Percentiles rank a stretch among this genome's conserved stretches.
Conservation (phyloP, 768 basidiomycete genomes). For the Trichaptum fuscoviolaceum region DNA sequence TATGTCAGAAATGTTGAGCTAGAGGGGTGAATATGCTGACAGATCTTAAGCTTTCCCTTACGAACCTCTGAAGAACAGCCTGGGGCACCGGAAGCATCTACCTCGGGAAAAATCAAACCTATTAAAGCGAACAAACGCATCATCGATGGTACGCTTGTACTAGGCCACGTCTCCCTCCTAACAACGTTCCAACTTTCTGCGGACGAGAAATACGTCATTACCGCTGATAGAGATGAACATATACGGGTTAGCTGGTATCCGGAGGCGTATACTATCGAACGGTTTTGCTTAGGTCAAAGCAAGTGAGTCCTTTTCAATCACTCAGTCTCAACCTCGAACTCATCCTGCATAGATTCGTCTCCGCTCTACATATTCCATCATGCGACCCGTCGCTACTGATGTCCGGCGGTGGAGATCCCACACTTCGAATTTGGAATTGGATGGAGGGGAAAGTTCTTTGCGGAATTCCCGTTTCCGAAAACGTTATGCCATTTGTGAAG, state of each 20-base stretch:
- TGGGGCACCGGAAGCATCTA: background rate
- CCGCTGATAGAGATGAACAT: constrained; percentile 94
- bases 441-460: constrained; percentile 50
- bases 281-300: constrained; percentile 79
- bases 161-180: constrained; percentile 87
- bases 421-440: constrained; percentile 79
- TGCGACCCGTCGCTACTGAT: constrained; percentile 48
- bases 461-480: constrained; percentile 44
- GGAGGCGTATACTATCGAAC: constrained; percentile 78
- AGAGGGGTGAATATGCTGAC: background rate
- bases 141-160: constrained; percentile 44
- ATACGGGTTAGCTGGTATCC: constrained; percentile 90
- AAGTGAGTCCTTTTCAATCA: constrained; percentile 44
- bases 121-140: background rate
- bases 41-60: background rate
- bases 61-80: background rate
- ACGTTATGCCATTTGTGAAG: constrained; percentile 32
- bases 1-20: constrained; percentile 22
- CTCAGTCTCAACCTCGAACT: background rate
- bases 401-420: constrained; percentile 84
- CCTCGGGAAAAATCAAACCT: background rate
- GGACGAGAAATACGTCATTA: constrained; percentile 73
- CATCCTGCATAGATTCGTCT: constrained; percentile 59
- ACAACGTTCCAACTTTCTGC: constrained; percentile 64
- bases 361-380: constrained; percentile 66